phyloP scores from a whole-genome alignment of 148 eudicot species.

The Chenopodium suecicum region DNA sequence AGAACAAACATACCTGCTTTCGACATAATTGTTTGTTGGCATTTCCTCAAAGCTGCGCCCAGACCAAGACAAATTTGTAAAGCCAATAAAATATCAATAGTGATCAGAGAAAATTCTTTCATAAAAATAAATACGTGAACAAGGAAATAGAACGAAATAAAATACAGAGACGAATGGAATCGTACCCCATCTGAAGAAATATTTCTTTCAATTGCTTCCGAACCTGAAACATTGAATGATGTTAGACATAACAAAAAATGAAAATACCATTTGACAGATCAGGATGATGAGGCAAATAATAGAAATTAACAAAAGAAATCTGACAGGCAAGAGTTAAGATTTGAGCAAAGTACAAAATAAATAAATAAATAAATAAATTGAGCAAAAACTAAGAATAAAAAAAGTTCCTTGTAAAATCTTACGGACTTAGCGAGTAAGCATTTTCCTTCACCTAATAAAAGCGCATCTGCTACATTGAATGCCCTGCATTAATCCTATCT shows the following conservation, averaged over 20 bases:
- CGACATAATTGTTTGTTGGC: slow-evolving; percentile 89
- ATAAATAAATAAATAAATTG: too few species aligned
- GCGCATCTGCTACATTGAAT: not conserved
- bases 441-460: not conserved
- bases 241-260: not conserved
- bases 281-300: not conserved
- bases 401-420: too few species aligned
- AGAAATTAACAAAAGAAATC: not conserved
- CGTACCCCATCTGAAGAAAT: slow-evolving; percentile 88
- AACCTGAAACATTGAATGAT: slow-evolving; percentile 48
- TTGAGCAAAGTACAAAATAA: too few species aligned
- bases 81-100: not conserved
- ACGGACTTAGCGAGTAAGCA: not conserved
- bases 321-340: not conserved
- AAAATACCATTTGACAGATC: not conserved
- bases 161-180: slow-evolving; percentile 1
- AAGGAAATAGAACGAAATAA: not conserved
- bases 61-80: slow-evolving; percentile 15
- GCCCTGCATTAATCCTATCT: not conserved
- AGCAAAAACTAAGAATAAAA: too few species aligned
- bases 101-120: not conserved
- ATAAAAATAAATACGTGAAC: too few species aligned
- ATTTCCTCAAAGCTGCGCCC: slow-evolving; percentile 91
- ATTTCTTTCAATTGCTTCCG: slow-evolving; percentile 78
- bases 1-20: slow-evolving; percentile 68